phyloP scores from a whole-genome alignment of 305 asterid species.

The Striga hermonthica region DNA sequence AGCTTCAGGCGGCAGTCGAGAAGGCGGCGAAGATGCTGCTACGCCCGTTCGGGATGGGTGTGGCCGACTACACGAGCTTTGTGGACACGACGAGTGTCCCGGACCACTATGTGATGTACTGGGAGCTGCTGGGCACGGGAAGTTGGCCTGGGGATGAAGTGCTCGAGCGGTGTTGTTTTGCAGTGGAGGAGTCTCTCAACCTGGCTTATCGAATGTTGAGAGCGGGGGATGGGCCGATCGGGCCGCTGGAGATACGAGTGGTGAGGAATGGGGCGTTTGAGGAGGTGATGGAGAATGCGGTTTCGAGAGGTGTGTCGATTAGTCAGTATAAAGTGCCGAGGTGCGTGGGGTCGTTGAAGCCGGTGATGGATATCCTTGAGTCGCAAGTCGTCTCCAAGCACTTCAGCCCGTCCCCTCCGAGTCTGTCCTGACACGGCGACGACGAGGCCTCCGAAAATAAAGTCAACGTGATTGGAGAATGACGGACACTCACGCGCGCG shows the following conservation, averaged over 20 bases:
- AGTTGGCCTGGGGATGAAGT: not conserved
- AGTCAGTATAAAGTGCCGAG: slow-evolving; percentile 12
- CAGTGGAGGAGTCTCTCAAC: not conserved
- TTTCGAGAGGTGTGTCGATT: not conserved
- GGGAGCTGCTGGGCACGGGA: not conserved
- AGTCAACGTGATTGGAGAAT: not conserved
- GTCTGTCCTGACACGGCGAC: not conserved
- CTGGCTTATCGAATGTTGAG: not conserved
- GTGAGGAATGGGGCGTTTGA: not conserved
- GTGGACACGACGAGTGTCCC: not conserved
- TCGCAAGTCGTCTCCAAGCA: not conserved
- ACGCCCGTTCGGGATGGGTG: not conserved
- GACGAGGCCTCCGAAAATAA: not conserved
- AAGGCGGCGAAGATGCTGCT: slow-evolving; percentile 27
- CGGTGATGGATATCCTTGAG: not conserved
- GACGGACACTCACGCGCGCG: not conserved
- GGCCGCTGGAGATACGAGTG: slow-evolving; percentile 6
- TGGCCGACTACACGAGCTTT: slow-evolving; percentile 3
- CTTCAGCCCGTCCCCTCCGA: not conserved
- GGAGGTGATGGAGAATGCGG: not conserved
- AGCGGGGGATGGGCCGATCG: not conserved
- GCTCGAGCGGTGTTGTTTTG: not conserved
- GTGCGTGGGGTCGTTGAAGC: not conserved
- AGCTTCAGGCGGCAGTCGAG: slow-evolving; percentile 36
- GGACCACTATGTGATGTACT: slow-evolving; percentile 2